Percentiles rank a stretch among this genome's conserved stretches.
These are phyloP conservation scores for Penicillium tannophilum DNA, from an alignment of 495 filamentous ascomycete genomes.

Conservation along the genomic window DNA sequence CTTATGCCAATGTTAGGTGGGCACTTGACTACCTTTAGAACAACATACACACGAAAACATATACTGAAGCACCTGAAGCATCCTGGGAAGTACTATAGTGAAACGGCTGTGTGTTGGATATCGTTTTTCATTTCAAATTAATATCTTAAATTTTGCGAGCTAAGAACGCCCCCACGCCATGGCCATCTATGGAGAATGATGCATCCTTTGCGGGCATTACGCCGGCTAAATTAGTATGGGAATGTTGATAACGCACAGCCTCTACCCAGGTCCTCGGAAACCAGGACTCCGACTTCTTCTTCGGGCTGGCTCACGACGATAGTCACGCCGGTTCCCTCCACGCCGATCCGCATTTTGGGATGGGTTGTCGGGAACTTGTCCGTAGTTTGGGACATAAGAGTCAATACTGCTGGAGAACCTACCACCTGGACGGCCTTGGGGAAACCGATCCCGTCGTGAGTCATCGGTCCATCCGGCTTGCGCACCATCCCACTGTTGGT, in stretches of 20 bases:
- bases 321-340: conserved; percentile 30
- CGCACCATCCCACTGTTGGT: conserved; percentile 34
- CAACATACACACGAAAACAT: too few relatives aligned
- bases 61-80: too few relatives aligned
- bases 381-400: conserved; percentile 45
- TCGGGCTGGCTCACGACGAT: conserved; percentile 36
- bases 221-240: not conserved
- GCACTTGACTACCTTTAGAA: too few relatives aligned
- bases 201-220: not conserved
- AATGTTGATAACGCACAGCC: not conserved
- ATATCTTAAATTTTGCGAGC: not conserved
- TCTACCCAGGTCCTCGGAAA: conserved; percentile 28
- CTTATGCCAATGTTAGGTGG: not conserved
- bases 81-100: too few relatives aligned
- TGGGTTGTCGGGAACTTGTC: conserved; percentile 22
- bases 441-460: conserved; percentile 33
- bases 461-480: conserved; percentile 34
- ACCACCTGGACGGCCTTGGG: conserved; percentile 26
- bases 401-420: conserved; percentile 38
- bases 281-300: conserved; percentile 46
- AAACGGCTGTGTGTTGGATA: not conserved
- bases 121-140: not conserved
- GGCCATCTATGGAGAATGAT: not conserved
- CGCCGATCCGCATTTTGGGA: conserved; percentile 28
- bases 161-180: not conserved